Evolutionary conservation across 306 rosid species (phyloP), one percentile per base, ranked within the genome.

Genomic region (Lathyrus aphaca): DNA sequence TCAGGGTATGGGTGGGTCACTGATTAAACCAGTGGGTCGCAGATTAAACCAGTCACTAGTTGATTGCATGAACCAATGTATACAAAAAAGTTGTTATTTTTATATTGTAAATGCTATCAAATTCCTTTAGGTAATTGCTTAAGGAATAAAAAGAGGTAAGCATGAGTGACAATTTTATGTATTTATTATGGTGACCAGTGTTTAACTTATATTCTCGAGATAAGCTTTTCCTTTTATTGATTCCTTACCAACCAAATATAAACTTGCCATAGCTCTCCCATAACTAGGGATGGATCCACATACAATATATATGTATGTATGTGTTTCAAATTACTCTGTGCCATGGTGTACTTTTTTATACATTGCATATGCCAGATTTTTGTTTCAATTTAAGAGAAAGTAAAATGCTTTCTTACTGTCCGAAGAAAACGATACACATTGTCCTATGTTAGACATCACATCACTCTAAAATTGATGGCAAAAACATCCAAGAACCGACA

Each of bases 351-450:
- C 57, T 51, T 51, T 10, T 18, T 8, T 18, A 51, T 15, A 10
- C 57, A 51, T 51, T 51, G 57, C 30, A 51, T 51, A 51, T 3
- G 30, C 57, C 25, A 51, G 17, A 15, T 46, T 46, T 46, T 46
- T 15, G 16, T 45, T 46, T 46, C 48, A 43, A 43, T 43, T 43
- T 13, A 12, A 46, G 6, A 43, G 48, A 43, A 51, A 19, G 30
- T 6, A 18, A 4, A 51, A 51, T 25, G 29, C 29, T 18, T 50
- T 50, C 57, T 50, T 25, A 9, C 57, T 46, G 10, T 15, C 21
- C 4, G 17, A 14, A 13, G 17, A 44, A n/a, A 46, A 6, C 16
- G 19, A 46, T n/a, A 46, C 51, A 44, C 50, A 44, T 15, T 46
- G 16, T 8, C 53, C 53, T 46, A 46, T 15, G 9, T 6, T 15